Percentiles rank a stretch among this genome's conserved stretches.
Evolutionary conservation across 2,329 filamentous ascomycete species (phyloP).

Genomic region (Ilyonectria mors-panacis): DNA sequence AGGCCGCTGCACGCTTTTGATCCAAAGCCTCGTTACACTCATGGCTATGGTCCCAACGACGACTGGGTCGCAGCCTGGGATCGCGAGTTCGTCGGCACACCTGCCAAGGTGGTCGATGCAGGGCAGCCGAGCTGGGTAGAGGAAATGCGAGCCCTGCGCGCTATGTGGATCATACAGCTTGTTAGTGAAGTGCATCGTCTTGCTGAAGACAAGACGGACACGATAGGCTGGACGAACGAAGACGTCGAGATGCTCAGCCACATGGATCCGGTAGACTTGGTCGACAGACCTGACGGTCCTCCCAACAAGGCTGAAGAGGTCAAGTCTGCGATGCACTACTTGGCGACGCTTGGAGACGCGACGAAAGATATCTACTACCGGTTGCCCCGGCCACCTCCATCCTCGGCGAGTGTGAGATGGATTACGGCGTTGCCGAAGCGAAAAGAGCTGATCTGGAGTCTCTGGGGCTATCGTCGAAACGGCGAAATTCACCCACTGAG

Average conservation of each 20-base stretch:
- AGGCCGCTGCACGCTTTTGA: slow-evolving; percentile 29
- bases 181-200: slow-evolving; percentile 29
- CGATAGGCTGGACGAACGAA: slow-evolving; percentile 13
- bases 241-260: slow-evolving; percentile 20
- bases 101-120: slow-evolving; percentile 22
- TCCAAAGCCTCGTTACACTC: slow-evolving; percentile 9
- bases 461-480: slow-evolving; percentile 11
- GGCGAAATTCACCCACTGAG: neutral
- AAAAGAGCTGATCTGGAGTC: neutral
- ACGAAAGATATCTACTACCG: slow-evolving; percentile 25
- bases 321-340: slow-evolving; percentile 25
- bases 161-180: slow-evolving; percentile 39
- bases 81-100: slow-evolving; percentile 17
- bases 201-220: slow-evolving; percentile 2
- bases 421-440: slow-evolving; percentile 22
- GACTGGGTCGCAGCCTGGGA: slow-evolving; percentile 25
- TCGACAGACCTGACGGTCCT: neutral
- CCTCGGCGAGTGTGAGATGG: slow-evolving; percentile 25
- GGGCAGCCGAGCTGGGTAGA: slow-evolving; percentile 42
- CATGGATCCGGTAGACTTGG: slow-evolving; percentile 6
- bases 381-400: slow-evolving; percentile 20
- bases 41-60: neutral
- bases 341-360: slow-evolving; percentile 11
- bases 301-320: slow-evolving; percentile 17
- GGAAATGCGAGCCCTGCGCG: slow-evolving; percentile 43